Base-by-base conservation (phyloP, 805 yeast species). In the Ogataea chonburiensis region DNA sequence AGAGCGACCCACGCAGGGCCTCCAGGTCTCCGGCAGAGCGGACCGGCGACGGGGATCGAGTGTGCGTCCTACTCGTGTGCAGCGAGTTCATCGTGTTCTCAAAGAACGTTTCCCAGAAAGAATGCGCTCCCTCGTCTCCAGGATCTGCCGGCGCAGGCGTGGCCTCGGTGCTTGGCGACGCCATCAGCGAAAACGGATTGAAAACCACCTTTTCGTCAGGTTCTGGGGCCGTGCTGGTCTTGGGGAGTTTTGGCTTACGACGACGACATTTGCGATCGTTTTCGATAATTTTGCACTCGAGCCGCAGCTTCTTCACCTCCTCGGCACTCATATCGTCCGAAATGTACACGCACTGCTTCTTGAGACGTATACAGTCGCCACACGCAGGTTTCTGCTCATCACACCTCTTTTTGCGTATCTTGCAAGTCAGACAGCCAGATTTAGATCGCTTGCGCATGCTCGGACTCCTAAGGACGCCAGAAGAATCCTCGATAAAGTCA, bases 371-470 rank as follows among this genome's bases (percentile, higher is more conserved):
- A 43, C 81, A 75, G 46, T 70, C 79, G 1, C 71, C 64, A 50
- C 81, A 75, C 1, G 59, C 48, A 1, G 81, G 81, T 38, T 61
- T 63, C 6, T 40, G 43, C 46, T 75, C 79, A 44, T 73, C 70
- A 50, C 81, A 75, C 45, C 76, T 65, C 50, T 76, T 77, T 66
- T 79, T 80, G 27, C 87, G 60, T 23, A 74, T 64, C 50, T 80
- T 81, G 57, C 88, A 81, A 0, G 85, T 80, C 24, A 80, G 57
- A 53, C 88, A 81, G 0, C 87, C 86, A n/a, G 65, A 66, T 46
- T 64, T 71, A 1, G 84, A 72, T 44, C 75, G 55, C 46, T 57
- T 65, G 7, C 46, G 40, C 16, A 9, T 11, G 12, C 24, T 17
- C 28, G 12, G 14, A 26, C n/a, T 7, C 19, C 13, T 4, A 7